phyloP scores from a whole-genome alignment of 2,329 filamentous ascomycete genomes.

The Cladophialophora immunda region DNA sequence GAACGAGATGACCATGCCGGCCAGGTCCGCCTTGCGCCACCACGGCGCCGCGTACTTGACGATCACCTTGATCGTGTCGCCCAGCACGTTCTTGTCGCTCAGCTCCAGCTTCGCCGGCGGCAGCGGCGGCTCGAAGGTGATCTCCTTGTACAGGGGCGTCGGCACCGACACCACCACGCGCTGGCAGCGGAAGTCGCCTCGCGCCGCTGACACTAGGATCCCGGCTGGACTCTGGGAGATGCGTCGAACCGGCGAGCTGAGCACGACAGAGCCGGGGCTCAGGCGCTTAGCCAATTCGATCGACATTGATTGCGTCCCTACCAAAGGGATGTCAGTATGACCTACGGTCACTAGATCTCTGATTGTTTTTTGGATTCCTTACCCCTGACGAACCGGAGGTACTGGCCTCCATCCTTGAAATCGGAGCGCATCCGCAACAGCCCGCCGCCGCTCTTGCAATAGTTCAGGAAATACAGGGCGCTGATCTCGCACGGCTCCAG shows the following conservation, averaged over 20 bases:
- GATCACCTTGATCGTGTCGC: constrained; percentile 63
- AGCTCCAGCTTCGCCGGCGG: constrained; percentile 50
- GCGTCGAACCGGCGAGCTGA: constrained; percentile 42
- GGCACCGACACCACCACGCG: constrained; percentile 61
- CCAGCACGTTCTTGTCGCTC: constrained; percentile 48
- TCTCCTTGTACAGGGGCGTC: constrained; percentile 54
- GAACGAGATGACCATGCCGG: constrained; percentile 55
- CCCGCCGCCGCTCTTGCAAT: constrained; percentile 62
- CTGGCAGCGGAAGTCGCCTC: constrained; percentile 48
- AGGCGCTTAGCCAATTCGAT: too few species aligned
- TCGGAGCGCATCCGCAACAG: constrained; percentile 63
- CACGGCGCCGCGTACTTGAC: constrained; percentile 57
- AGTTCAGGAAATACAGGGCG: constrained; percentile 64
- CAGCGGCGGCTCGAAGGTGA: constrained; percentile 59
- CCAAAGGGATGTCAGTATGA: not conserved
- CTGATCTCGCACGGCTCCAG: constrained; percentile 59
- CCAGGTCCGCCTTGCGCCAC: constrained; percentile 37
- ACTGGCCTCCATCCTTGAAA: constrained; percentile 60
- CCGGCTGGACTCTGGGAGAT: constrained; percentile 43
- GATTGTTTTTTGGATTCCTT: constrained; percentile 44
- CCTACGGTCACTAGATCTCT: too few species aligned
- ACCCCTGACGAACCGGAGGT: constrained; percentile 55
- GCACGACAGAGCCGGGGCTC: constrained; percentile 41
- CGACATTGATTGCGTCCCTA: too few species aligned
- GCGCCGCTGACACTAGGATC: constrained; percentile 32